Evolutionary conservation across 2,329 filamentous ascomycete species (phyloP), one percentile per base, ranked within the genome.

Genomic region (Cadophora sp.): DNA sequence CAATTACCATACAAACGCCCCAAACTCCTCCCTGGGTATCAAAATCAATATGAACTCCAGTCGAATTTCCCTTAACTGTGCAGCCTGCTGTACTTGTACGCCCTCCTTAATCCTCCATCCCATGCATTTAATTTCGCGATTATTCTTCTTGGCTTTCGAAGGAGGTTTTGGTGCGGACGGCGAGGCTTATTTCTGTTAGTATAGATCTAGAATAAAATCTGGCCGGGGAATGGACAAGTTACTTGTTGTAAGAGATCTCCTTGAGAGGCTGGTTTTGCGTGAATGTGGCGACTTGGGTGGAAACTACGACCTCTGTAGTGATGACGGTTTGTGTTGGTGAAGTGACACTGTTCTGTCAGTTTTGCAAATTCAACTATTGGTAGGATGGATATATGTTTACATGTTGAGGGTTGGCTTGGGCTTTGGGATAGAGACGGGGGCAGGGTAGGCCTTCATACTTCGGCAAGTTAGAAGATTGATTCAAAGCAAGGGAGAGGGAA

Each of bases 21-120:
- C 14, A 55, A 58, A 58, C 20, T 27, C 36, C 55, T 16, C 20
- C 53, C 20, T 58, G n/a, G 5, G n/a, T 18, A 58, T 39, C 53
- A 9, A 41, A 56, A 56, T 9, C 30, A 56, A 39, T 22, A 5
- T 22, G 24, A 22, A 39, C 18, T 14, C 53, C 20, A 16, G 9
- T n/a, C 8, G 4, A 36, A 39, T 2, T n/a, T 30, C 33, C n/a
- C 18, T 39, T 58, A n/a, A 43, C 6, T 41, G 55, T 58, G 36
- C 36, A 43, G 55, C 55, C 20, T 16, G 36, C 33, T 58, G 55
- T 43, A 58, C 36, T 9, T 13, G 33, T 48, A 9, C 24, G 6
- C n/a, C n/a, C n/a, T 48, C 20, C 45, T 48, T 20, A 3, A 48
- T 48, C 14, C n/a, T 48, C n/a, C n/a, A 5, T 9, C 18, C n/a